Base-by-base conservation (phyloP, 768 basidiomycete species). In the Hygrophoropsis aurantiaca region DNA sequence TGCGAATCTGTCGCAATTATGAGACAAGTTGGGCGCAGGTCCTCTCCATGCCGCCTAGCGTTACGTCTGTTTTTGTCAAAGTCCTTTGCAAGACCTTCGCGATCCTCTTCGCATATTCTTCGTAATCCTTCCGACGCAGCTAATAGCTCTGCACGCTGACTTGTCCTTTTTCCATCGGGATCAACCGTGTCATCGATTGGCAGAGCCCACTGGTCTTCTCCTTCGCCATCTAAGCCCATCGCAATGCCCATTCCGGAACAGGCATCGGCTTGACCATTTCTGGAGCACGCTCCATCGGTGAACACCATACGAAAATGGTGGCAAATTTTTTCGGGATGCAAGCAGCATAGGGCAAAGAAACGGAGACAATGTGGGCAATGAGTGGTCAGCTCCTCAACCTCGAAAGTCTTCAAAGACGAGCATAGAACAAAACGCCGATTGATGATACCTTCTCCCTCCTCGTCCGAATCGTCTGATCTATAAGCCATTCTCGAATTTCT, bases 231-330 rank as follows among this genome's bases (percentile, higher is more conserved):
- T 2, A n/a, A n/a, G n/a, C 49, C 44, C 46, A 44, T 6, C 16
- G 34, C 36, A n/a, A 46, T 39, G 4, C 35, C 65, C 5, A 69
- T 50, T 4, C 66, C 67, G 9, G 61, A 47, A 13, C 40, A 53
- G 0, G 66, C 69, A 7, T 37, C 49, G 2, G 26, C 15, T 1
- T 13, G 20, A 1, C 69, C 65, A n/a, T 72, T 69, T 10, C 51
- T 46, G 3, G 40, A n/a, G 42, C 69, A 71, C 3, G 65, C 59
- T 10, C 70, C 69, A 39, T 69, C 69, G 16, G 60, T 62, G 51
- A 58, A 67, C 5, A 66, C 65, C 10, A 71, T 10, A 6, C 40
- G 45, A 27, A 47, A 44, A 8, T 54, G 42, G 33, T 64, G 64
- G 47, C 65, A 64, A 1, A 9, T 35, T 0, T 2, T 6, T 10